phyloP scores from a whole-genome alignment of 2,329 filamentous ascomycete species.

The Phyllosticta citrichinensis region DNA sequence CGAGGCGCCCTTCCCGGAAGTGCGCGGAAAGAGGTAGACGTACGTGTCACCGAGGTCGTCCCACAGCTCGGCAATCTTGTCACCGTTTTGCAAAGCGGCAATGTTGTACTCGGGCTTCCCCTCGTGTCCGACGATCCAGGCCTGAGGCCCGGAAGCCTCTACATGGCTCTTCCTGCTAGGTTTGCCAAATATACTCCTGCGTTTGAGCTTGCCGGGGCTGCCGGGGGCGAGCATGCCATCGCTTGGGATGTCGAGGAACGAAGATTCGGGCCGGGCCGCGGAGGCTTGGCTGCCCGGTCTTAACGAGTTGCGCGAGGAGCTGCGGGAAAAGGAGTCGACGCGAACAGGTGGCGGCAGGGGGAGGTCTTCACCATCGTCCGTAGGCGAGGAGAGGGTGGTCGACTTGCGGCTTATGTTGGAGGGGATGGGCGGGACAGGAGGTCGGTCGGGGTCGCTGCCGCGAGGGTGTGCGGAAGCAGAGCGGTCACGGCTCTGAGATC shows the following conservation, averaged over 20 bases:
- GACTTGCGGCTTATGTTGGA: background rate
- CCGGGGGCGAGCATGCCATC: conserved; percentile 8
- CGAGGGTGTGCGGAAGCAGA: conserved; percentile 1
- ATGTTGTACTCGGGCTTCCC: conserved; percentile 49
- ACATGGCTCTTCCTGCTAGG: conserved; percentile 18
- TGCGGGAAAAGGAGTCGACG: conserved; percentile 7
- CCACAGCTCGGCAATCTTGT: conserved; percentile 51
- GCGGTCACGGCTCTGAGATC: conserved; percentile 5
- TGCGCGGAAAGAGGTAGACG: conserved; percentile 52
- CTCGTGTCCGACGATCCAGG: conserved; percentile 51
- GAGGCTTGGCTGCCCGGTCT: background rate
- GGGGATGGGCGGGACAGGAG: conserved; percentile 7
- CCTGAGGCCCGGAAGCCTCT: conserved; percentile 26
- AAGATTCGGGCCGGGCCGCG: conserved; percentile 4
- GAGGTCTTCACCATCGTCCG: conserved; percentile 8
- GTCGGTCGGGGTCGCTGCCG: background rate
- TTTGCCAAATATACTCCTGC: conserved; percentile 24
- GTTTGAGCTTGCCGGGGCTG: conserved; percentile 19
- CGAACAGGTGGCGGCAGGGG: conserved; percentile 4
- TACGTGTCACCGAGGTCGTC: conserved; percentile 52
- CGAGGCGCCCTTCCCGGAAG: conserved; percentile 46
- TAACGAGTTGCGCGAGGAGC: conserved; percentile 4
- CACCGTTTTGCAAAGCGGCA: conserved; percentile 38
- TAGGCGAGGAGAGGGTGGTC: background rate
- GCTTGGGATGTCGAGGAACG: conserved; percentile 3